phyloP scores from a whole-genome alignment of 106 monocot genomes.

The Amphibolis antarctica region DNA sequence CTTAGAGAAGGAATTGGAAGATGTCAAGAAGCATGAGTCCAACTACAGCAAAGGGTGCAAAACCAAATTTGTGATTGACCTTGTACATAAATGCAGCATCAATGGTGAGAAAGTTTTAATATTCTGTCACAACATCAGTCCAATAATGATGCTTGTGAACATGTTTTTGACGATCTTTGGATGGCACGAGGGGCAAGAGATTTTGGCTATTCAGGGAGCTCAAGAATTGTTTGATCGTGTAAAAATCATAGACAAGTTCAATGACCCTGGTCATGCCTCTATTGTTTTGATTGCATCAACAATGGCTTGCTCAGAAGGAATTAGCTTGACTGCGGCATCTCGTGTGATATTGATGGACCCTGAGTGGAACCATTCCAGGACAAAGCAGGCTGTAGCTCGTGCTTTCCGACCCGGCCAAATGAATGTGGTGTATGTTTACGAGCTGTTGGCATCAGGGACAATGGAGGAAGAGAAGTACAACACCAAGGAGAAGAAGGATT shows the following conservation, averaged over 20 bases:
- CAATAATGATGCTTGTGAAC: constrained; percentile 38
- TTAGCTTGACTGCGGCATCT: constrained; percentile 61
- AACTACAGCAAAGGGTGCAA: constrained; percentile 41
- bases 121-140: constrained; percentile 57
- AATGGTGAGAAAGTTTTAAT: constrained; percentile 57
- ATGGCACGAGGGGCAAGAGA: constrained; percentile 42
- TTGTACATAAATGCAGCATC: constrained; percentile 40
- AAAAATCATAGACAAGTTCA: constrained; percentile 53
- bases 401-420: constrained; percentile 65
- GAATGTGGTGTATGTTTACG: constrained; percentile 57
- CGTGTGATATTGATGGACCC: constrained; percentile 65
- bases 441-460: constrained; percentile 47
- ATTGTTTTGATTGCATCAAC: constrained; percentile 66
- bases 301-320: constrained; percentile 64
- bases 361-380: constrained; percentile 72
- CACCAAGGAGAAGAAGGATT: constrained; percentile 45
- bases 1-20: constrained; percentile 26
- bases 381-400: constrained; percentile 62
- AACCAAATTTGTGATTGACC: constrained; percentile 48
- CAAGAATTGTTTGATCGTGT: constrained; percentile 41
- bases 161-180: constrained; percentile 33
- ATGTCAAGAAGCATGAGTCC: constrained; percentile 24
- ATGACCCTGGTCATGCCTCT: constrained; percentile 21
- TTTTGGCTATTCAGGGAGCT: constrained; percentile 57
- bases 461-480: constrained; percentile 60